These are phyloP conservation scores for Talaromyces islandicus DNA, from an alignment of 2,329 filamentous ascomycete genomes.

Conservation along the genomic window DNA sequence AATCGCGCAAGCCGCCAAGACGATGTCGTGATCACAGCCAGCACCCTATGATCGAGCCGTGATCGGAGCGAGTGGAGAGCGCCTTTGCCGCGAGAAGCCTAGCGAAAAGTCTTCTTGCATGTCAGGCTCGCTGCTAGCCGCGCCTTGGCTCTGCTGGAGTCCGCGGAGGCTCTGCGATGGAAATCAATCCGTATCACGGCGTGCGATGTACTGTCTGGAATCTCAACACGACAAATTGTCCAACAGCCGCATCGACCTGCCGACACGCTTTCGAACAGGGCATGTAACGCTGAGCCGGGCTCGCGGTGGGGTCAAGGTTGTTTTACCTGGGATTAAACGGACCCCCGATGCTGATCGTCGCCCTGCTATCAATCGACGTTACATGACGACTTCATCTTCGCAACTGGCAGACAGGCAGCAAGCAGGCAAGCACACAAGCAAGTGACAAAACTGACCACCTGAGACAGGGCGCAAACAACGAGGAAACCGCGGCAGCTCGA, in stretches of 20 bases:
- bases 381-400: not conserved
- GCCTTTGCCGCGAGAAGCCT: not conserved
- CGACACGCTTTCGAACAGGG: not conserved
- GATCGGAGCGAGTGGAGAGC: not conserved
- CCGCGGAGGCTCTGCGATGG: not conserved
- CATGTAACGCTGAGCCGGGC: not conserved
- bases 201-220: too few relatives aligned
- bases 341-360: not conserved
- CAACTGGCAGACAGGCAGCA: not conserved
- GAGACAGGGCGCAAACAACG: not conserved
- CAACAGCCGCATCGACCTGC: not conserved
- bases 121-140: not conserved
- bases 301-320: not conserved
- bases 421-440: too few relatives aligned
- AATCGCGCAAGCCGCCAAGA: conserved; percentile 21
- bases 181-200: not conserved
- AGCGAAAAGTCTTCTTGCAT: not conserved
- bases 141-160: not conserved
- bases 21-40: conserved; percentile 19
- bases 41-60: not conserved
- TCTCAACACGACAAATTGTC: not conserved
- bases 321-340: not conserved
- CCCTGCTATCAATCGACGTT: not conserved
- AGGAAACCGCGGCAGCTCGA: not conserved
- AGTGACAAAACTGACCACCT: too few relatives aligned